A percentile compares a stretch with the other conserved stretches of the same genome.
Conservation (phyloP, 2,329 filamentous ascomycete species). For the Penicillium sp. region DNA sequence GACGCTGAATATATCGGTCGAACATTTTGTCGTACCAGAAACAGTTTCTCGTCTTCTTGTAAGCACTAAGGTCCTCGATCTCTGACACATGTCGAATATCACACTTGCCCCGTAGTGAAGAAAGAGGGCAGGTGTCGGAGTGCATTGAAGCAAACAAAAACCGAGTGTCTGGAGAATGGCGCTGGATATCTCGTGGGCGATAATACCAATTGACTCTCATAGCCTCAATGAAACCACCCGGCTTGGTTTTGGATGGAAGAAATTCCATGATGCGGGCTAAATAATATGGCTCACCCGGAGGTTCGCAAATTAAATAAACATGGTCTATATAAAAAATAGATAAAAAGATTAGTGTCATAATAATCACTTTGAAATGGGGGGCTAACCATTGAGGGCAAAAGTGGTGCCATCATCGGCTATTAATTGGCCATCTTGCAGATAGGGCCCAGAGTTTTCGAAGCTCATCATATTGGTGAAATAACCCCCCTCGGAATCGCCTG, state of each 20-base stretch:
- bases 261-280: constrained; percentile 98
- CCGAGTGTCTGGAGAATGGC: constrained; percentile 85
- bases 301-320: constrained; percentile 95
- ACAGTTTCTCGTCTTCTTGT: constrained; percentile 76
- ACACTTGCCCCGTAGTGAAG: constrained; percentile 89
- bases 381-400: constrained; percentile 79
- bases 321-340: constrained; percentile 67
- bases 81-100: constrained; percentile 84
- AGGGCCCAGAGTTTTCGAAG: constrained; percentile 70
- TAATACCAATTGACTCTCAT: constrained; percentile 98
- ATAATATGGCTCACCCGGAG: constrained; percentile 96
- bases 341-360: constrained; percentile 7
- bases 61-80: constrained; percentile 76
- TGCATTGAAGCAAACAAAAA: constrained; percentile 97
- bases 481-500: constrained; percentile 31
- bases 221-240: constrained; percentile 71
- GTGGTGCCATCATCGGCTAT: constrained; percentile 87
- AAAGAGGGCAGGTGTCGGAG: constrained; percentile 90
- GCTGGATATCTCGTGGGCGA: constrained; percentile 89
- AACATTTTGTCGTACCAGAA: constrained; percentile 99
- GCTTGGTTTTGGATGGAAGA: constrained; percentile 74
- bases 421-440: constrained; percentile 72
- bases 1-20: constrained; percentile 96
- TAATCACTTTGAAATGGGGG: constrained; percentile 10
- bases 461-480: constrained; percentile 80